phyloP scores from a whole-genome alignment of 768 basidiomycete species.

The Clavulina sp. region DNA sequence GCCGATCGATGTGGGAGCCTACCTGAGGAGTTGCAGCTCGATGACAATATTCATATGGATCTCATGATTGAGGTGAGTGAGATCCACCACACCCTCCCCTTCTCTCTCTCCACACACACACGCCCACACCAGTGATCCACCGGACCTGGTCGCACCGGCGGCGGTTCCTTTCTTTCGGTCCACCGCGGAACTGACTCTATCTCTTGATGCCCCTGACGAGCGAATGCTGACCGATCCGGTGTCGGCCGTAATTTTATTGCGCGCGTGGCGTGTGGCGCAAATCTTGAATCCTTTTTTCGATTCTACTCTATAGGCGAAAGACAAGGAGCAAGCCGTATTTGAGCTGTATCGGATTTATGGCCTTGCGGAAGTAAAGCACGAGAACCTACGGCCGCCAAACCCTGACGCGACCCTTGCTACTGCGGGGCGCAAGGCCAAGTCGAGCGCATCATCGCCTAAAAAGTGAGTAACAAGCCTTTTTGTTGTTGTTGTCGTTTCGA shows the following conservation, averaged over 20 bases:
- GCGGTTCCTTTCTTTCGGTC: no score
- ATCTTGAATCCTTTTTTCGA: neutral
- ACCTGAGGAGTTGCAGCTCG: constrained; percentile 44
- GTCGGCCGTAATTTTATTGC: no score
- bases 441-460: no score
- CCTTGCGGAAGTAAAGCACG: constrained; percentile 43
- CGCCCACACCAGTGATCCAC: no score
- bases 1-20: constrained; percentile 61
- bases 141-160: no score
- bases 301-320: constrained; percentile 37
- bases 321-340: constrained; percentile 87
- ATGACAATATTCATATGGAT: constrained; percentile 41
- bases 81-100: neutral
- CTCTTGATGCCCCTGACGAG: no score
- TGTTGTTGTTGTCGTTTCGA: no score
- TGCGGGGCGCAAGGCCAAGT: constrained; percentile 27
- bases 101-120: neutral
- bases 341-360: constrained; percentile 66
- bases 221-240: no score
- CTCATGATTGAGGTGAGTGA: constrained; percentile 61
- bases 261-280: neutral
- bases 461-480: no score
- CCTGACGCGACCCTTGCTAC: constrained; percentile 26
- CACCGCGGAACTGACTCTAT: no score
- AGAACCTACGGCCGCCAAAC: constrained; percentile 27